Evolutionary conservation across 257 asterid genomes (phyloP), one percentile per base, ranked within the genome.

Genomic region (Gentiana straminea): DNA sequence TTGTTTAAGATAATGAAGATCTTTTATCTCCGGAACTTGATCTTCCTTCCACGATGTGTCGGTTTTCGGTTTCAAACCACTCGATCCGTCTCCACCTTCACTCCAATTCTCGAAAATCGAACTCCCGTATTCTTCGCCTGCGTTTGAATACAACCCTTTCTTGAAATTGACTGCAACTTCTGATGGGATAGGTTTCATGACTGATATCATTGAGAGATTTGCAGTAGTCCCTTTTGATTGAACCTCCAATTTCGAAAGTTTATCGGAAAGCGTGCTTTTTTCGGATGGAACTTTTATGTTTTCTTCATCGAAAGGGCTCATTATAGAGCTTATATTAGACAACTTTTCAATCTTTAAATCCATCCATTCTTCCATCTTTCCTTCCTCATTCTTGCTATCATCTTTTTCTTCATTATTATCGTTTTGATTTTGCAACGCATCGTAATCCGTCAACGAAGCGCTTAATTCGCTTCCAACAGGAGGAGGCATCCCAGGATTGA

Each of bases 31-130:
- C 2, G 72, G 68, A 38, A 75, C n/a, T 32, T 59, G 65, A 15
- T 74, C 79, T 49, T 68, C 73, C 33, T 53, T 24, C 35, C 3
- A 34, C 84, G 75, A 59, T 7, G 61, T 13, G 55, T 12, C 49
- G 55, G 35, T 61, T 13, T 57, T 71, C 0, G 76, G 24, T 49
- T 47, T 51, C 69, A 48, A 37, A 12, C 5, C 64, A 2, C 60
- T 66, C 5, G 59, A 55, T 11, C 55, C 64, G 4, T 73, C 81
- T 1, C 65, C 52, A 1, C 62, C 58, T 34, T 74, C 78, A 2
- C 84, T 70, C 95, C 97, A 86, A 70, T 76, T 69, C 33, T 89
- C 88, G 41, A 89, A 82, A 8, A 84, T 58, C 15, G 84, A 79
- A 74, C 88, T 86, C n/a, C 86, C 89, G 12, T 64, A 75, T 0